A percentile compares a stretch with the other conserved stretches of the same genome.
These are phyloP conservation scores for Coniochaeta prunicola DNA, from an alignment of 2,329 filamentous ascomycete genomes.

Conservation along the genomic window DNA sequence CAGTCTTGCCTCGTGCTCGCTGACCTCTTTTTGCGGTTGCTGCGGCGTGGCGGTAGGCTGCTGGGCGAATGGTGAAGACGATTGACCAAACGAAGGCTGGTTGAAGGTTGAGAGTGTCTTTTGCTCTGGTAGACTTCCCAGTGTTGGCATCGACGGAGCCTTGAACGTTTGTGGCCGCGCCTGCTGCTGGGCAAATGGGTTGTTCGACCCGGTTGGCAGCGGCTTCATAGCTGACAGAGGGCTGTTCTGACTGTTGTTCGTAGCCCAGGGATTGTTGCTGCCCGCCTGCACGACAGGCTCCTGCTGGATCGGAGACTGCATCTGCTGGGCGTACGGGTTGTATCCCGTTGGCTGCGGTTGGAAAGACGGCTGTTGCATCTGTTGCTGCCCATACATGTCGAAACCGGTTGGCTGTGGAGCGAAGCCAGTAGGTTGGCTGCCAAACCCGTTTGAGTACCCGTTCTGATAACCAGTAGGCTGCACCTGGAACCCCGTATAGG, in stretches of 20 bases:
- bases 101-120: slow-evolving; percentile 60
- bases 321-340: slow-evolving; percentile 25
- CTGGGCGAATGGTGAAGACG: slow-evolving; percentile 37
- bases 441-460: slow-evolving; percentile 63
- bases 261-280: slow-evolving; percentile 92
- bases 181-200: slow-evolving; percentile 69
- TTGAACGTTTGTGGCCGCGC: slow-evolving; percentile 49
- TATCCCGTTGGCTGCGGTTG: slow-evolving; percentile 36
- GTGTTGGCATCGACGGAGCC: slow-evolving; percentile 55
- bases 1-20: slow-evolving; percentile 64
- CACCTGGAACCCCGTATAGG: slow-evolving; percentile 45
- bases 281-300: slow-evolving; percentile 65
- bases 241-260: slow-evolving; percentile 48
- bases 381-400: slow-evolving; percentile 22
- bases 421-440: slow-evolving; percentile 58
- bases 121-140: slow-evolving; percentile 76
- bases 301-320: slow-evolving; percentile 35
- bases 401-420: slow-evolving; percentile 28
- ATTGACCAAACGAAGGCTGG: slow-evolving; percentile 22
- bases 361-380: slow-evolving; percentile 30
- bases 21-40: slow-evolving; percentile 48
- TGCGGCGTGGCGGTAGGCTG: slow-evolving; percentile 29
- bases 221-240: slow-evolving; percentile 57
- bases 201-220: slow-evolving; percentile 91
- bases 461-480: slow-evolving; percentile 43